Percentiles rank a stretch among this genome's conserved stretches.
phyloP scores from a whole-genome alignment of 2,329 filamentous ascomycete genomes.

The Fusarium bulbicola region DNA sequence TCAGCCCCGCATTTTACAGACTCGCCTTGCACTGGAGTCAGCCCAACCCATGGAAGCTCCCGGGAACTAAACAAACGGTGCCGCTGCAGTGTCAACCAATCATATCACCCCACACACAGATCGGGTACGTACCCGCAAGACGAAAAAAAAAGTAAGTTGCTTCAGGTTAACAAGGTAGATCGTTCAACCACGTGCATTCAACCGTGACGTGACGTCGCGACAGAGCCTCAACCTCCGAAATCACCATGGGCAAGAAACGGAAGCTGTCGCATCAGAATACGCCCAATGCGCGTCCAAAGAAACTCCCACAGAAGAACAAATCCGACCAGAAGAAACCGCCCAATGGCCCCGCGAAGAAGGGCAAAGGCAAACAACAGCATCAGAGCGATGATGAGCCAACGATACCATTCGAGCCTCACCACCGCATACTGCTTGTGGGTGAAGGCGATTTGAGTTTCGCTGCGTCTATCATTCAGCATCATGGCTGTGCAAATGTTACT shows the following conservation, averaged over 20 bases:
- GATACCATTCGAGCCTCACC: slow-evolving; percentile 73
- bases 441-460: slow-evolving; percentile 86
- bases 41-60: slow-evolving; percentile 34
- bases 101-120: slow-evolving; percentile 12
- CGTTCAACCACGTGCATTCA: slow-evolving; percentile 10
- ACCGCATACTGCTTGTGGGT: slow-evolving; percentile 79
- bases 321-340: slow-evolving; percentile 30
- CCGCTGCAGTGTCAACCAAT: slow-evolving; percentile 28
- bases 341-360: slow-evolving; percentile 36
- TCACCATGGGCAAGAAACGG: slow-evolving; percentile 53
- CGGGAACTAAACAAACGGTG: slow-evolving; percentile 41
- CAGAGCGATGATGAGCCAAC: slow-evolving; percentile 51
- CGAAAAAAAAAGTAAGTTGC: not conserved
- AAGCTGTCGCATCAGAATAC: slow-evolving; percentile 49
- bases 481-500: slow-evolving; percentile 72
- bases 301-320: slow-evolving; percentile 28
- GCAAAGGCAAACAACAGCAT: slow-evolving; percentile 40
- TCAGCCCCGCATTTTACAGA: slow-evolving; percentile 36
- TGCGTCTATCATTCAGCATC: slow-evolving; percentile 70
- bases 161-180: not conserved
- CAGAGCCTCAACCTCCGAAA: not conserved
- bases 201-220: slow-evolving; percentile 14
- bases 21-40: slow-evolving; percentile 23
- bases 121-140: slow-evolving; percentile 5
- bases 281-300: slow-evolving; percentile 30